Conservation (phyloP, 768 basidiomycete species). For the Xerocomus brunneocitrinus region DNA sequence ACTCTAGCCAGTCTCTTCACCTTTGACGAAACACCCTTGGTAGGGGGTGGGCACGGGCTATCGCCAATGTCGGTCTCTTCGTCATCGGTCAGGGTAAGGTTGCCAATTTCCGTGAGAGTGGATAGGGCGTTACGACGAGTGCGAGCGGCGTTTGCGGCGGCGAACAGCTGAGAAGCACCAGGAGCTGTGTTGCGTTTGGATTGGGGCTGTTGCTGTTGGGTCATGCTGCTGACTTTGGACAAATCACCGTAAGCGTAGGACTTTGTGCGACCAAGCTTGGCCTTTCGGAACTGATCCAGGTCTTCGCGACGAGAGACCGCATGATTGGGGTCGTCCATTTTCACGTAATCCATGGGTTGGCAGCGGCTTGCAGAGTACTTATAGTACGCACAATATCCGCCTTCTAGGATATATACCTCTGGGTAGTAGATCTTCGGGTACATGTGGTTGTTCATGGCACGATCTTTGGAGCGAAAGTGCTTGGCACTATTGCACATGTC, state of each 20-base stretch:
- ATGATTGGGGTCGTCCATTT: constrained; percentile 92
- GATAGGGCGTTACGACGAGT: constrained; percentile 57
- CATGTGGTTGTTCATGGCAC: constrained; percentile 77
- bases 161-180: constrained; percentile 54
- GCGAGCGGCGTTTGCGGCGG: constrained; percentile 65
- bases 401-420: constrained; percentile 94
- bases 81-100: constrained; percentile 60
- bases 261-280: constrained; percentile 83
- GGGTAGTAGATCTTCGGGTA: constrained; percentile 96
- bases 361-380: constrained; percentile 65
- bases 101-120: constrained; percentile 67
- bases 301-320: constrained; percentile 77
- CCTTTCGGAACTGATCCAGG: constrained; percentile 86
- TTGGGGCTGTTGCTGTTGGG: constrained; percentile 37
- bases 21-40: constrained; percentile 51
- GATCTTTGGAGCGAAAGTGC: constrained; percentile 86
- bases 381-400: constrained; percentile 91
- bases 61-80: constrained; percentile 77
- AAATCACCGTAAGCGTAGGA: constrained; percentile 91
- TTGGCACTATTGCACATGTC: constrained; percentile 62
- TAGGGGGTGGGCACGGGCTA: constrained; percentile 83
- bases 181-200: constrained; percentile 69
- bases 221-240: constrained; percentile 35
- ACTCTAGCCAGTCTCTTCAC: constrained; percentile 54
- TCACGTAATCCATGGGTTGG: constrained; percentile 77